These are phyloP conservation scores for Saccharomyces hybrid DNA, from an alignment of 1,139 yeast genomes.

Conservation along the genomic window DNA sequence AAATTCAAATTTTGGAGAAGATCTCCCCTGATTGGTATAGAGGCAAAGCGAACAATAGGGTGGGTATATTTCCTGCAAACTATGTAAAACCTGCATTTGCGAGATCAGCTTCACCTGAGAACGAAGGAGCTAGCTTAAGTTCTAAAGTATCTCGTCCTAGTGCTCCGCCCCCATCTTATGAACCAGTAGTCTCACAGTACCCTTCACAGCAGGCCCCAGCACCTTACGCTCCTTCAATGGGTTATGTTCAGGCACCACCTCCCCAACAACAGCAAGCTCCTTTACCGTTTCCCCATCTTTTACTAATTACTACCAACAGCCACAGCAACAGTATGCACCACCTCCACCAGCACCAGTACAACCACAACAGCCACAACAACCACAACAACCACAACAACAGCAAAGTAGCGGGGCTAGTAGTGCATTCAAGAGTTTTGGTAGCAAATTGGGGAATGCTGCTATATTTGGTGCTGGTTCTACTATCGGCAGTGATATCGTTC, in stretches of 20 bases:
- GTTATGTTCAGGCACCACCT: constrained; percentile 6
- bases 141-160: constrained; percentile 14
- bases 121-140: constrained; percentile 17
- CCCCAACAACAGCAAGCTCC: constrained; percentile 21
- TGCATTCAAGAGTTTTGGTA: constrained; percentile 60
- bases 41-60: constrained; percentile 49
- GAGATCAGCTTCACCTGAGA: constrained; percentile 29
- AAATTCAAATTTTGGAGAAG: constrained; percentile 57
- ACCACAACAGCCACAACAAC: constrained; percentile 25
- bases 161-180: constrained; percentile 1
- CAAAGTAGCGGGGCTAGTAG: constrained; percentile 21
- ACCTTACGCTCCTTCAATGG: constrained; percentile 24
- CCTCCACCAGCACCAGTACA: constrained; percentile 22
- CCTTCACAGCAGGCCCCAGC: constrained; percentile 44
- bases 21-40: constrained; percentile 84
- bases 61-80: constrained; percentile 81
- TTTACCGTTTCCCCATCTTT: constrained; percentile 24
- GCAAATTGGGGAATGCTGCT: constrained; percentile 85
- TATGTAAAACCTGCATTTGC: constrained; percentile 44
- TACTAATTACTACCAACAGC: constrained; percentile 23
- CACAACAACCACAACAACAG: constrained; percentile 11
- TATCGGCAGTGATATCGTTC: constrained; percentile 73
- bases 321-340: constrained; percentile 28
- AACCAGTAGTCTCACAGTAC: background rate
- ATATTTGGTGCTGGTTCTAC: constrained; percentile 96